These are phyloP conservation scores for Candida hispaniensis DNA, from an alignment of 805 yeast genomes.

Conservation along the genomic window DNA sequence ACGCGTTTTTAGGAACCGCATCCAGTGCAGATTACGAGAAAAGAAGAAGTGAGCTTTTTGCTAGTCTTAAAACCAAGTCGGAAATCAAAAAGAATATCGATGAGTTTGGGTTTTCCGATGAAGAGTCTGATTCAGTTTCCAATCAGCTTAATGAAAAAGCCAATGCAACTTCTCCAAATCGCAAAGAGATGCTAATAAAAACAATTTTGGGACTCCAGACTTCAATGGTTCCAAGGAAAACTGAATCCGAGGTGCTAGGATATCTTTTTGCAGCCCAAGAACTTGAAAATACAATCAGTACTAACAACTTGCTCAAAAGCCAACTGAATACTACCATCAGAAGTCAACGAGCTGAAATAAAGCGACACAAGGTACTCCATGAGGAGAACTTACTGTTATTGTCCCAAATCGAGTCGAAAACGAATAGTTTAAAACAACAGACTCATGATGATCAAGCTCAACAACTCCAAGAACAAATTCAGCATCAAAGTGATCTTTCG, in stretches of 20 bases:
- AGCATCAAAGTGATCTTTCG: constrained; percentile 1
- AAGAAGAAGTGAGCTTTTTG: too few relatives aligned
- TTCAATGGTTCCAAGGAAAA: too few relatives aligned
- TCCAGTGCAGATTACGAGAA: constrained; percentile 3
- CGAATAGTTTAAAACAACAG: too few relatives aligned
- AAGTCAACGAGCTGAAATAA: constrained; percentile 1
- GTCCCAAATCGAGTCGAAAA: too few relatives aligned
- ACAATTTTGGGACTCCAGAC: too few relatives aligned
- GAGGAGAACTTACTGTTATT: too few relatives aligned
- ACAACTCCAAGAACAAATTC: background rate
- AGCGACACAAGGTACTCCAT: too few relatives aligned
- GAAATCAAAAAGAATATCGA: constrained; percentile 1
- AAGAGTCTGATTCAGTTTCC: constrained; percentile 1
- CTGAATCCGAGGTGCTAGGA: too few relatives aligned
- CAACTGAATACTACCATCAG: background rate
- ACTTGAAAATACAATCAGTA: constrained; percentile 5
- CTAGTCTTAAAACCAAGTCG: too few relatives aligned
- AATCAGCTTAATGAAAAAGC: too few relatives aligned
- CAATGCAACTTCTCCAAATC: too few relatives aligned
- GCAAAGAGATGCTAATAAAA: too few relatives aligned
- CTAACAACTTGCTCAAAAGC: background rate
- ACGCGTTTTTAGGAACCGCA: constrained; percentile 4
- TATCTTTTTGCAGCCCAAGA: constrained; percentile 9
- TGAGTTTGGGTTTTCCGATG: constrained; percentile 12
- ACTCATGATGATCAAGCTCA: constrained; percentile 2